Evolutionary conservation across 768 basidiomycete species (phyloP), one percentile per base, ranked within the genome.

Genomic region (Mrakia gelida): DNA sequence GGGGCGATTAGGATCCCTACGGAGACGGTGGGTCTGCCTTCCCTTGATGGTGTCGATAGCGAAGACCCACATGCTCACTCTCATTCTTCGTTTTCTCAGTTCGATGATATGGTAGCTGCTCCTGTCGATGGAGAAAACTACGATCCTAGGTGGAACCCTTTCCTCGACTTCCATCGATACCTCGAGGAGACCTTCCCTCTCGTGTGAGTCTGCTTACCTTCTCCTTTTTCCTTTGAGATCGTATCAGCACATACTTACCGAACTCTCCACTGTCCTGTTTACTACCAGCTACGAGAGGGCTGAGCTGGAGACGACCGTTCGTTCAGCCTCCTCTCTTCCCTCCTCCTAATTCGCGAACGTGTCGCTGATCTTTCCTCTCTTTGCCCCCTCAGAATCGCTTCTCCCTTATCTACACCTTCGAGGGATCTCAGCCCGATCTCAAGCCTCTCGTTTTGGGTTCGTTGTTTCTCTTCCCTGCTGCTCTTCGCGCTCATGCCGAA

Each of bases 391-490:
- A 59, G 65, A 68, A 74, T 65, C 62, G 77, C 9, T 67, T 78
- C 65, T 59, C 54, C 26, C 75, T 79, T 32, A 74, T 79, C 70
- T 79, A 79, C 61, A 79, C 78, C 16, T 41, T 79, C 38, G 45
- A 71, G 41, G 78, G 78, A 32, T 49, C 54, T n/a, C 18, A 72
- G 18, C 30, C 43, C 15, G n/a, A 63, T 21, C 75, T 79, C 23
- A 79, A 79, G 71, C 78, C 78, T 10, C 43, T 79, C 62, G 75
- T 79, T 23, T 74, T 79, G 21, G 43, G 26, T 54, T 26, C 3
- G 41, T 34, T 34, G 34, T 32, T 70, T 5, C 49, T 18, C 34
- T 11, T 16, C 43, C 34, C 21, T 26, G 21, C 67, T 26, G 32
- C 41, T 70, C 13, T 34, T 30, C 16, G 16, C 65, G 65, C 32